Percentiles rank a stretch among this genome's conserved stretches.
These are phyloP conservation scores for rapeseed (Brassica napus) DNA, from an alignment of 345 rosid species.

Conservation along the genomic window DNA sequence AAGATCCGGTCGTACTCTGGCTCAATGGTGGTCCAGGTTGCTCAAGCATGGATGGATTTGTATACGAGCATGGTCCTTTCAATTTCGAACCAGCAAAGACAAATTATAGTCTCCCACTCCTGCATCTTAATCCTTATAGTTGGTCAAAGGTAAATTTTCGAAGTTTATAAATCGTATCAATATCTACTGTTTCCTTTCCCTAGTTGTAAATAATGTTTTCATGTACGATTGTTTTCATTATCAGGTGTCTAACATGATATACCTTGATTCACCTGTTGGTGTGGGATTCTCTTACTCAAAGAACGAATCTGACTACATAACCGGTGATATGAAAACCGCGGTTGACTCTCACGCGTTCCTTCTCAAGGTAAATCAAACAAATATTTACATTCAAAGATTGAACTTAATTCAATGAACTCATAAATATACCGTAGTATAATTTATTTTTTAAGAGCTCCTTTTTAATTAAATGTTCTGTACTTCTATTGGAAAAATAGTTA, in stretches of 20 bases:
- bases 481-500: neutral
- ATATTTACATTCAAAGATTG: neutral
- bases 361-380: conserved; percentile 54
- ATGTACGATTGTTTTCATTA: neutral
- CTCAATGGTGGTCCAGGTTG: conserved; percentile 99
- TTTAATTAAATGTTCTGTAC: neutral
- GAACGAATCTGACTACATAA: conserved; percentile 58
- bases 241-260: conserved; percentile 80
- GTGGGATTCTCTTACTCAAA: conserved; percentile 89
- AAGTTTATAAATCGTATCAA: neutral
- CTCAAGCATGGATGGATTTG: conserved; percentile 93
- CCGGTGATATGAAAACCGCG: conserved; percentile 80
- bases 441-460: neutral
- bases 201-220: neutral
- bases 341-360: conserved; percentile 77
- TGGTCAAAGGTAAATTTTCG: conserved; percentile 82
- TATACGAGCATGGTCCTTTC: conserved; percentile 90
- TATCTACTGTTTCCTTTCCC: neutral
- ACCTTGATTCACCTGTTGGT: conserved; percentile 93
- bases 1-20: conserved; percentile 90
- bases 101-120: conserved; percentile 42
- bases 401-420: neutral
- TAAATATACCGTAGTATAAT: neutral
- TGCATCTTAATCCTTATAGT: conserved; percentile 76
- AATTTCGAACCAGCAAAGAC: conserved; percentile 62